Base-by-base conservation (phyloP, 441 rosid genomes). In the Arabidopsis lyrata region DNA sequence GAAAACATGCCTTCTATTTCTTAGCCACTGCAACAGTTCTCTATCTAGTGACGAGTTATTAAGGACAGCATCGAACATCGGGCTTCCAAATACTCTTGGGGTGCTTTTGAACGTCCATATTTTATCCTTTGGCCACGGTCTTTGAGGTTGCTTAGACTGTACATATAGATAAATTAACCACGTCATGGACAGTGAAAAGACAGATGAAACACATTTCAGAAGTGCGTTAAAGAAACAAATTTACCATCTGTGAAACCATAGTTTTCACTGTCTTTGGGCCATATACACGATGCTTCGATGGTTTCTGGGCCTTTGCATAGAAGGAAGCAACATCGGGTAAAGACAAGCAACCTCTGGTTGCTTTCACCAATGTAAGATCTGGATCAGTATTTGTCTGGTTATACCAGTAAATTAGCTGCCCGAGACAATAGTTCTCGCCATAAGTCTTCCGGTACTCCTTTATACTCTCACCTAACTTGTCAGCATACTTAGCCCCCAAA, bases 391-490 rank as follows among this genome's bases (percentile, higher is more conserved):
- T 87, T 3, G 97, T 90, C 87, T 96, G 99, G 66, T 86, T 74
- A 77, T 96, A 88, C 99, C 99, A 96, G 82, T 84, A 96, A 52
- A 96, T 89, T 73, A 96, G 86, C 85, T 96, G 99, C 64, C 98
- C 99, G 44, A 96, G 77, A 78, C 99, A 96, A 81, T 92, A 96
- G 77, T 89, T 96, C 82, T 87, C 97, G 71, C 97, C 96, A 57
- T 96, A 96, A 12, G 88, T 86, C 84, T 90, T 96, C 75, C 86
- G 65, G 79, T 88, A 96, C 85, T 92, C 97, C 57, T 89, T 88
- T 45, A 82, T 77, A 58, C 86, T 87, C 36, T 81, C 67, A 42
- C 96, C 98, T 80, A 96, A 68, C 79, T 92, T 92, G 49, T 87
- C 90, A 55, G 92, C 84, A 65, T 74, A 87, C 82, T 93, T 90